Evolutionary conservation across 2,329 filamentous ascomycete species (phyloP).

Genomic region (Mycocentrospora acerina): DNA sequence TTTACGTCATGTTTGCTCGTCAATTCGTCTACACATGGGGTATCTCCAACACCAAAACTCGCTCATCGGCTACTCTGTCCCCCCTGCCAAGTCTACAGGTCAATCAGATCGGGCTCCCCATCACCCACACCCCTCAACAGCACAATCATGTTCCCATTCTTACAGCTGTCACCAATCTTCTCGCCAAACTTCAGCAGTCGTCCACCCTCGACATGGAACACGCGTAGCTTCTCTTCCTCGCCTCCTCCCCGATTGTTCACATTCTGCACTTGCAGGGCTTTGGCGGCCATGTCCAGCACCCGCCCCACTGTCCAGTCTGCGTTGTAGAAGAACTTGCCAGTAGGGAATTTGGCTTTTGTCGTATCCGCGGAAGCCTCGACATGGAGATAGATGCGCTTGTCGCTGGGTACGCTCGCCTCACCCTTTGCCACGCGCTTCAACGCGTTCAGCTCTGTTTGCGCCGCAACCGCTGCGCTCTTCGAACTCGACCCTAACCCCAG

Average conservation of each 20-base stretch:
- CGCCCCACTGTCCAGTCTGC: conserved; percentile 86
- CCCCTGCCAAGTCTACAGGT: conserved; percentile 35
- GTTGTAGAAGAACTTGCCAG: conserved; percentile 53
- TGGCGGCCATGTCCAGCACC: conserved; percentile 76
- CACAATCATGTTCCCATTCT: conserved; percentile 87
- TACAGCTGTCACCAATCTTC: conserved; percentile 72
- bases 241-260: conserved; percentile 76
- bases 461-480: conserved; percentile 55
- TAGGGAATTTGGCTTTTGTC: conserved; percentile 78
- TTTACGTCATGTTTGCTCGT: no score
- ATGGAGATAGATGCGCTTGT: conserved; percentile 87
- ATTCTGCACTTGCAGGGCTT: conserved; percentile 76
- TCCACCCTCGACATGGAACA: conserved; percentile 93
- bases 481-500: conserved; percentile 25
- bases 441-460: conserved; percentile 69
- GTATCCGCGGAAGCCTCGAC: conserved; percentile 90
- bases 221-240: conserved; percentile 76
- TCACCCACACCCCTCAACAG: conserved; percentile 84
- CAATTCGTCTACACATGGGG: conserved; percentile 3
- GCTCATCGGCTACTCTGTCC: neutral
- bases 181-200: conserved; percentile 84
- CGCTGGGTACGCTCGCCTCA: conserved; percentile 73
- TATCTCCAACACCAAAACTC: conserved; percentile 13
- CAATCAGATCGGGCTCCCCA: conserved; percentile 69
- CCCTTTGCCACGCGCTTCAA: conserved; percentile 90